Conservation (phyloP, 257 asterid species). For the Fraxinus anomala region DNA sequence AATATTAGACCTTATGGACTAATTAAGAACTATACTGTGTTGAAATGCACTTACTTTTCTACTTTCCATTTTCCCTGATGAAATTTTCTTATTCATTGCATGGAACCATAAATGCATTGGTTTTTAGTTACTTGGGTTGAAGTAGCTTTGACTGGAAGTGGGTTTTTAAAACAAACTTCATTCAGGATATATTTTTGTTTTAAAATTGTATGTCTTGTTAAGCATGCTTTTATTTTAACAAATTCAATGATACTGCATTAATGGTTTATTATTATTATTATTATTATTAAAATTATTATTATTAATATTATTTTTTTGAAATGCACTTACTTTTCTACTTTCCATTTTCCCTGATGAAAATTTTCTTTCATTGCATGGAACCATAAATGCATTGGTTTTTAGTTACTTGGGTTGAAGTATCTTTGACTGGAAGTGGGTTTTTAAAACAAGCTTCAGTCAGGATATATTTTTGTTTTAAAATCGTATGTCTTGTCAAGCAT, state of each 20-base stretch:
- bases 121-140: constrained; percentile 17
- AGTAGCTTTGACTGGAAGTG: constrained; percentile 11
- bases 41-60: no score
- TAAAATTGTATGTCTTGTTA: constrained; percentile 11
- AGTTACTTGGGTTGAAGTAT: constrained; percentile 19
- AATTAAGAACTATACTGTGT: background rate
- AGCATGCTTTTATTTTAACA: constrained; percentile 13
- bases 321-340: no score
- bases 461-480: constrained; percentile 1
- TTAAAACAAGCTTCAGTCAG: background rate
- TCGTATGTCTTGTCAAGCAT: constrained; percentile 11
- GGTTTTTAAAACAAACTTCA: background rate
- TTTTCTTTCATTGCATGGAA: background rate
- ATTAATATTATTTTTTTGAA: no score
- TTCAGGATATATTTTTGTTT: background rate
- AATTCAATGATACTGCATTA: background rate
- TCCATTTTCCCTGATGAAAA: background rate
- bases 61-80: background rate
- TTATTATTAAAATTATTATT: no score
- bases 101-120: constrained; percentile 3
- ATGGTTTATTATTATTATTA: background rate
- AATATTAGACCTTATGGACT: background rate
- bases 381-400: constrained; percentile 12
- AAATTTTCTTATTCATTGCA: constrained; percentile 1
- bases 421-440: constrained; percentile 3